These are phyloP conservation scores for Xylaria sp. DNA, from an alignment of 2,329 filamentous ascomycete genomes.

Conservation along the genomic window DNA sequence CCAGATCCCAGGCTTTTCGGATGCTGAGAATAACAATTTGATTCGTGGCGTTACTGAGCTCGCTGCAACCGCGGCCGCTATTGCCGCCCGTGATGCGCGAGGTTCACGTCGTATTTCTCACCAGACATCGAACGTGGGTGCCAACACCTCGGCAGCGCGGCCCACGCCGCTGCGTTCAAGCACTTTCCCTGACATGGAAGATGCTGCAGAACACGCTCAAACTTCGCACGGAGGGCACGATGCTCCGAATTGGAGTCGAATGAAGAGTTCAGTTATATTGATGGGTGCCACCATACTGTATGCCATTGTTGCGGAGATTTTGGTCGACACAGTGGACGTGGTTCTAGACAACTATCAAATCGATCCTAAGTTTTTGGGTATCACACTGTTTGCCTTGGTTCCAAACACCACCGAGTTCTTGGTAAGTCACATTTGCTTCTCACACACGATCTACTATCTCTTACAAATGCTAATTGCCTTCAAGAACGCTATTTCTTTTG, in stretches of 20 bases:
- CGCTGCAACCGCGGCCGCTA: constrained; percentile 85
- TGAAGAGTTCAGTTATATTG: constrained; percentile 88
- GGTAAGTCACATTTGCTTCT: constrained; percentile 56
- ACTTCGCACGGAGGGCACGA: constrained; percentile 80
- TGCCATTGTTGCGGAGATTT: constrained; percentile 94
- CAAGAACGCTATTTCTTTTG: constrained; percentile 96
- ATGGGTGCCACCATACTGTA: constrained; percentile 90
- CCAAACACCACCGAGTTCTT: constrained; percentile 98
- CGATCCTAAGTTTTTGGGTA: constrained; percentile 96
- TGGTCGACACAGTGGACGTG: constrained; percentile 97
- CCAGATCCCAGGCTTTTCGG: constrained; percentile 72
- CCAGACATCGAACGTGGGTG: constrained; percentile 35
- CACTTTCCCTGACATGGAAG: constrained; percentile 54
- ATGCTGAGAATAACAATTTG: constrained; percentile 80
- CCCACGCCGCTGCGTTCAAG: constrained; percentile 45
- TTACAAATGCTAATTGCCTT: constrained; percentile 17
- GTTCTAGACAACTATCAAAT: constrained; percentile 89
- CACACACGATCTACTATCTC: constrained; percentile 3
- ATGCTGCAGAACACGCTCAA: constrained; percentile 49
- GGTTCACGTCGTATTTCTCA: constrained; percentile 48
- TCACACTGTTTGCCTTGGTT: constrained; percentile 94
- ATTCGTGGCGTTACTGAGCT: constrained; percentile 91
- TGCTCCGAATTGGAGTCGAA: constrained; percentile 96
- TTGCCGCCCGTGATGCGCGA: constrained; percentile 79
- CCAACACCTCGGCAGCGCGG: constrained; percentile 37